A percentile compares a stretch with the other conserved stretches of the same genome.
phyloP scores from a whole-genome alignment of 129 eudicot species.

The Lactuca saligna region DNA sequence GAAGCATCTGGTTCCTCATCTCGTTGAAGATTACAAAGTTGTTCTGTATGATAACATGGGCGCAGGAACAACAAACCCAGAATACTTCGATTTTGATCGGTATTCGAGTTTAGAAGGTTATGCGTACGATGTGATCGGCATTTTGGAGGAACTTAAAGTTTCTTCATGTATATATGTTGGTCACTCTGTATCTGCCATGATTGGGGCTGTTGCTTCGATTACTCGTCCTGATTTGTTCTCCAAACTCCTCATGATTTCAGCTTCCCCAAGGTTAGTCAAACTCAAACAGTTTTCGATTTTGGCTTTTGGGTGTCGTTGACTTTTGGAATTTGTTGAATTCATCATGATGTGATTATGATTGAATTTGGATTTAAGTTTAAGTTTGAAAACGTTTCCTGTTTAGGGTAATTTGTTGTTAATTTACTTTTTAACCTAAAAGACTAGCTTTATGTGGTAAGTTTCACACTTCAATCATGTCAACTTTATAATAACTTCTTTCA shows the following conservation, averaged over 20 bases:
- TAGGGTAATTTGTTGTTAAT: not conserved
- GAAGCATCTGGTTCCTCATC: constrained; percentile 89
- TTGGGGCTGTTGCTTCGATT: constrained; percentile 78
- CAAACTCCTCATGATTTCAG: constrained; percentile 57
- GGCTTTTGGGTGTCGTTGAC: constrained; percentile 20
- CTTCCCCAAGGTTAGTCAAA: constrained; percentile 74
- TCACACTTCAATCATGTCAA: constrained; percentile 1
- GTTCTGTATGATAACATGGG: constrained; percentile 83
- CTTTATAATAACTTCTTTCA: not conserved
- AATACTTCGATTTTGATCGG: constrained; percentile 80
- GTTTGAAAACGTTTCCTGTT: not conserved
- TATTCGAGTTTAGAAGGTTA: constrained; percentile 74
- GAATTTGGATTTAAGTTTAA: not conserved
- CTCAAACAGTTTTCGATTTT: not conserved
- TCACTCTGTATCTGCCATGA: constrained; percentile 86
- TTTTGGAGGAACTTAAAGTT: constrained; percentile 65
- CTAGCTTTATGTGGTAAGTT: constrained; percentile 21
- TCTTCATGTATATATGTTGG: constrained; percentile 73
- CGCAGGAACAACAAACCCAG: constrained; percentile 91
- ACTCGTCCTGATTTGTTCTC: constrained; percentile 79
- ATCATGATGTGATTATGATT: constrained; percentile 13
- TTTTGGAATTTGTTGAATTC: constrained; percentile 17
- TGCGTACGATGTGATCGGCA: constrained; percentile 73
- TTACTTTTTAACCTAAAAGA: not conserved
- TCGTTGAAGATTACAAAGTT: constrained; percentile 62